Base-by-base conservation (phyloP, 768 basidiomycete species). In the Boletus bicolor region DNA sequence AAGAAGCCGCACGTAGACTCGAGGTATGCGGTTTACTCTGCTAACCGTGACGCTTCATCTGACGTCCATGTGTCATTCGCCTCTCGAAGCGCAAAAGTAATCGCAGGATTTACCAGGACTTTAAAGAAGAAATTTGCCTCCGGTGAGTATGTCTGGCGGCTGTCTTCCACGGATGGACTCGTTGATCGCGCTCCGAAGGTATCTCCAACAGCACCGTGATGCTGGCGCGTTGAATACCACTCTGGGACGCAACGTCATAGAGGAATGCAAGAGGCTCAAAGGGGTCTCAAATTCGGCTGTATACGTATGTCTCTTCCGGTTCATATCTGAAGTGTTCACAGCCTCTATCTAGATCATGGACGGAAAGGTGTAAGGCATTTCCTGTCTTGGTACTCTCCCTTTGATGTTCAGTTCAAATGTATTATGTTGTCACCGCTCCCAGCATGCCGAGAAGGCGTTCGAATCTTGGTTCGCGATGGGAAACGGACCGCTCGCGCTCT, bases 41-140 rank as follows among this genome's bases (percentile, higher is more conserved):
- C 37, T 36, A 28, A 37, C 17, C 44, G 12, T 30, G 28, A 50
- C 11, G 17, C 34, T 21, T 39, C 51, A 19, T 52, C 49, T 53
- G 45, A 46, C 10, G n/a, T 26, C 10, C 7, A 37, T 15, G 7
- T n/a, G 14, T 21, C 14, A 11, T 12, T 30, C 21, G 6, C 14
- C 14, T 35, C 14, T 34, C 37, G 26, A 59, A 91, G 87, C 80
- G 91, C 17, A 85, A 79, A 70, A 80, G 82, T 62, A 93, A 93
- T 68, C 80, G 86, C 58, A 89, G 85, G 65, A 72, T 92, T 28
- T 91, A 91, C 60, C 73, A 82, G 8, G 87, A 92, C 35, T 93
- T 89, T 69, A 84, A 83, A 61, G 87, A 91, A 68, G 91, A 92
- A 67, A 69, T 81, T 0, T 92, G 91, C 66, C 73, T 84, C 51